Conservation (phyloP, 1,284 basidiomycete species). For the Microstroma glucosiphilum region DNA sequence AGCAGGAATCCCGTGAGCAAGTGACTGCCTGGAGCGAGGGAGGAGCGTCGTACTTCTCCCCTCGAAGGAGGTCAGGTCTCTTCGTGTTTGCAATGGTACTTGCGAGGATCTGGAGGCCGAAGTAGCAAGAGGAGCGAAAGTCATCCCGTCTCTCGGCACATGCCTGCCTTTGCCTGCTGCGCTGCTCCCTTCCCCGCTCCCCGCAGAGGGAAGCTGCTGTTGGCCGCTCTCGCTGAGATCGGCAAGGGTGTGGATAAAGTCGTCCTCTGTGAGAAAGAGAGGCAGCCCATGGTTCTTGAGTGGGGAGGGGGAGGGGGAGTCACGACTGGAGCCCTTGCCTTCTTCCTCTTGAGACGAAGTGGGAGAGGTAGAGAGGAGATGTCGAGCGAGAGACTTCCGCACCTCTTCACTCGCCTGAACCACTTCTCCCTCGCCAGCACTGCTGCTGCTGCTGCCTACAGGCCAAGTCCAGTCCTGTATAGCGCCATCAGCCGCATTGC, state of each 20-base stretch:
- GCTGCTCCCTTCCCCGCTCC: background rate
- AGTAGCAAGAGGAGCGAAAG: background rate
- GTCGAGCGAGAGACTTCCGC: no score
- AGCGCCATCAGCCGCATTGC: no score
- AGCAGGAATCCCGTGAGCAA: background rate
- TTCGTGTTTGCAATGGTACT: no score
- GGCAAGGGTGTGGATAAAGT: background rate
- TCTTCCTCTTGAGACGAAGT: background rate
- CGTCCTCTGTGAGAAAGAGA: background rate
- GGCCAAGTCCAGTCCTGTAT: background rate
- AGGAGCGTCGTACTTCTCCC: background rate
- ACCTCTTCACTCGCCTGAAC: background rate
- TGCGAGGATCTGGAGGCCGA: no score
- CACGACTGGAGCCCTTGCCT: background rate
- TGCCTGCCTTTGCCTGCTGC: no score
- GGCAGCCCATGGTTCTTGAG: background rate
- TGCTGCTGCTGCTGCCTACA: background rate
- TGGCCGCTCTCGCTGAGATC: background rate
- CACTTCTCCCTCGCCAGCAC: background rate
- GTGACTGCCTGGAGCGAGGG: background rate
- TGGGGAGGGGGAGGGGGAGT: background rate
- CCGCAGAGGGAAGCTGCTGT: no score
- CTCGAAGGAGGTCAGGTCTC: no score
- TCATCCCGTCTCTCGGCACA: background rate
- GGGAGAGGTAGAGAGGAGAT: background rate